A percentile compares a stretch with the other conserved stretches of the same genome.
These are phyloP conservation scores for Yarrowia sp. DNA, from an alignment of 805 yeast species.

Conservation along the genomic window DNA sequence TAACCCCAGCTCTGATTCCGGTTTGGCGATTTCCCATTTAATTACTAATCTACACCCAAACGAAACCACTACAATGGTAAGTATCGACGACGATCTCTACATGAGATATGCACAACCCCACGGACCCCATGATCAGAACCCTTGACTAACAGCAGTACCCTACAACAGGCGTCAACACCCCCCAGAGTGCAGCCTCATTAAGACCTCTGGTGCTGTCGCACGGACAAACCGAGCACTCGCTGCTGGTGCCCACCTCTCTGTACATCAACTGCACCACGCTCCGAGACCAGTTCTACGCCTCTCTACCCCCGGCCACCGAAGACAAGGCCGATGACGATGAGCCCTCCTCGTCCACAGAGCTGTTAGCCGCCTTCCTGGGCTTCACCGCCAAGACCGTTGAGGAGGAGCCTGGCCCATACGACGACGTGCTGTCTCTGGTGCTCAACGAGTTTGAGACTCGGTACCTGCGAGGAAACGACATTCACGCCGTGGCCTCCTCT, in stretches of 20 bases:
- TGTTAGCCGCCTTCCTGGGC: constrained; percentile 84
- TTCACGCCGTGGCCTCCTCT: constrained; percentile 84
- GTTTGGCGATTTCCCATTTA: constrained; percentile 26
- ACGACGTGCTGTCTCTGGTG: constrained; percentile 72
- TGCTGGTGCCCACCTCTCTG: constrained; percentile 82
- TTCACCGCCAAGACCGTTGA: constrained; percentile 51
- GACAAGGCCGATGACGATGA: constrained; percentile 86
- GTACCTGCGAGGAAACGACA: constrained; percentile 76
- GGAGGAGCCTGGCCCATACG: constrained; percentile 60
- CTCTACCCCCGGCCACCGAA: constrained; percentile 78
- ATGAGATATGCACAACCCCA: not conserved
- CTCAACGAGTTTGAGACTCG: constrained; percentile 84
- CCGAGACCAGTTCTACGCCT: constrained; percentile 80
- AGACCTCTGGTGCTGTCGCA: constrained; percentile 86
- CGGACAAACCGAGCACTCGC: constrained; percentile 86
- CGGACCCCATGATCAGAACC: not conserved
- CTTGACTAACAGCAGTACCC: constrained; percentile 41
- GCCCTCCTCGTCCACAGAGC: constrained; percentile 85
- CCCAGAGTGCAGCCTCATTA: constrained; percentile 57
- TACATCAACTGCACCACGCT: constrained; percentile 85
- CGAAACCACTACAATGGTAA: constrained; percentile 25
- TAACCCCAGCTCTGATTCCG: constrained; percentile 34
- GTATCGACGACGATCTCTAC: constrained; percentile 7
- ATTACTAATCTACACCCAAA: constrained; percentile 18
- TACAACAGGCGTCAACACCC: constrained; percentile 54